phyloP scores from a whole-genome alignment of 371 early-diverging fungal species.

The Dichotomocladium elegans region DNA sequence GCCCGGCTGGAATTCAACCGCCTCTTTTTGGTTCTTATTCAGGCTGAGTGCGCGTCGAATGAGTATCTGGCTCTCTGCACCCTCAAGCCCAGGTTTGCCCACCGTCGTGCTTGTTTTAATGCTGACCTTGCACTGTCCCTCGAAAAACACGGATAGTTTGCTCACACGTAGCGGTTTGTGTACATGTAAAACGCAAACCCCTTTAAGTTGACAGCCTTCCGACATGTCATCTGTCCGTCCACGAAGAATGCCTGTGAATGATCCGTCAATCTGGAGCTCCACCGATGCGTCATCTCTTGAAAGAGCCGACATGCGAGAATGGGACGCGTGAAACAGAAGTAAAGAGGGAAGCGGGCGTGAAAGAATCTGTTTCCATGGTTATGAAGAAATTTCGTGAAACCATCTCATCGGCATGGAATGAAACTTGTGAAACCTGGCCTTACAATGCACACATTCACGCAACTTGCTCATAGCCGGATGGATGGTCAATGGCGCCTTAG shows the following conservation, averaged over 20 bases:
- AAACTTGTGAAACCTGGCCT: too few relatives aligned
- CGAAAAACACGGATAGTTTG: conserved; percentile 31
- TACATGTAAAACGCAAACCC: conserved; percentile 26
- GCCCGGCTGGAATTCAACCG: conserved; percentile 21
- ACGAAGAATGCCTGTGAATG: conserved; percentile 41
- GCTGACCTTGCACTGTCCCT: conserved; percentile 39
- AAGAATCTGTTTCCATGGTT: too few relatives aligned
- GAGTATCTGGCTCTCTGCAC: conserved; percentile 30
- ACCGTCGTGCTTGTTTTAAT: conserved; percentile 20
- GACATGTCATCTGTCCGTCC: conserved; percentile 37
- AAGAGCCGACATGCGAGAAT: too few relatives aligned
- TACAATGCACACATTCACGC: too few relatives aligned
- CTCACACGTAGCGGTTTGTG: conserved; percentile 29
- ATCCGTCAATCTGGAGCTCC: conserved; percentile 20
- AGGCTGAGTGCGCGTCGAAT: too few relatives aligned
- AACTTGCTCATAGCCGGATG: too few relatives aligned
- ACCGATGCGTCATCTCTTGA: not conserved
- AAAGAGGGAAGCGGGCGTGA: too few relatives aligned
- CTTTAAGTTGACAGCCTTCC: conserved; percentile 35
- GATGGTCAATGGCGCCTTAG: too few relatives aligned
- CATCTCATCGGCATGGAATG: too few relatives aligned
- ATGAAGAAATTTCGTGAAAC: too few relatives aligned
- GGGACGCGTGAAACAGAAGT: too few relatives aligned
- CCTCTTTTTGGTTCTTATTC: conserved; percentile 5
- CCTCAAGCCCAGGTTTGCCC: conserved; percentile 15